These are phyloP conservation scores for Coix lacrymajobi DNA, from an alignment of 176 grass and related monocot species.

Conservation along the genomic window DNA sequence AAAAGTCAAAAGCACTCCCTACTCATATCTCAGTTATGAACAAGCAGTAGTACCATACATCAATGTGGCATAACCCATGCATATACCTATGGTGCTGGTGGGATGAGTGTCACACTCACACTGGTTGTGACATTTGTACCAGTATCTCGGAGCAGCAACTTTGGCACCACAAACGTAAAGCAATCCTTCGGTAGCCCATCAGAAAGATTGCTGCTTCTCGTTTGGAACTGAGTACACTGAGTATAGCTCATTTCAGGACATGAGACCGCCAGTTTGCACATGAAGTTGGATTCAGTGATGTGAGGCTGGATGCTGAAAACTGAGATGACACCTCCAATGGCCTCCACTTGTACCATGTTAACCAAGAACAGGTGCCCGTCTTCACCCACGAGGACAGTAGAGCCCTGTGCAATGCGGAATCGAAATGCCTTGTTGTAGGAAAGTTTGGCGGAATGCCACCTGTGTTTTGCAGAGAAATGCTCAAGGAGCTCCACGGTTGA, in stretches of 20 bases:
- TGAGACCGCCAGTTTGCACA: neutral
- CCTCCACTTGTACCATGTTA: conserved; percentile 2
- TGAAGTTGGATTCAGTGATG: neutral
- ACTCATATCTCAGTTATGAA: neutral
- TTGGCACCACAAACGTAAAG: neutral
- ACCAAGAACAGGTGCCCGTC: conserved; percentile 15
- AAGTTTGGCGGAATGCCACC: neutral
- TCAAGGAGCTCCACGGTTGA: neutral
- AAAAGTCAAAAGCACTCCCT: neutral
- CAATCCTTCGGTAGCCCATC: neutral
- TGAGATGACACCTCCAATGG: neutral
- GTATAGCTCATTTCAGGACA: neutral
- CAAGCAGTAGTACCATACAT: neutral
- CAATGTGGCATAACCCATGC: neutral
- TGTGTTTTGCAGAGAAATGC: neutral
- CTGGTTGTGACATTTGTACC: neutral
- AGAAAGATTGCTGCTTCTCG: neutral
- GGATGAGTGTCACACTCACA: neutral
- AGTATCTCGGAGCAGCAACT: neutral
- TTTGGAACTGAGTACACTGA: neutral
- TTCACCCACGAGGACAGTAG: neutral
- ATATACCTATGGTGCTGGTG: neutral
- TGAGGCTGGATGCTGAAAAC: conserved; percentile 14
- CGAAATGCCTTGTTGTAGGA: conserved; percentile 9
- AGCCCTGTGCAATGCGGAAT: neutral